phyloP scores from a whole-genome alignment of 495 filamentous ascomycete genomes.

The Thermochaetoides thermophila region DNA sequence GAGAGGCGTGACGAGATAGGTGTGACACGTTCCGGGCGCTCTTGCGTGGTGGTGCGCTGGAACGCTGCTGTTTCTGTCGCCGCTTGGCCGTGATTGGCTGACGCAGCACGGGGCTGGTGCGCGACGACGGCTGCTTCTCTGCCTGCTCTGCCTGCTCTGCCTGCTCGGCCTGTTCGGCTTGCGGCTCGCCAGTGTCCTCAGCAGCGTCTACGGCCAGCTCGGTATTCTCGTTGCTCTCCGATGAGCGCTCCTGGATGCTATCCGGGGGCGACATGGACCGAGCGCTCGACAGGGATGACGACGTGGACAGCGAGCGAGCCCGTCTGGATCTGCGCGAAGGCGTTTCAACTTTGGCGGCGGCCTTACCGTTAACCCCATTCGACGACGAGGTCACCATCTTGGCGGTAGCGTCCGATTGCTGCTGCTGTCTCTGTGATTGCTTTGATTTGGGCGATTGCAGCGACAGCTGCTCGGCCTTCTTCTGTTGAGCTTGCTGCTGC shows the following conservation, averaged over 20 bases:
- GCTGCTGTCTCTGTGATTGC: too few species aligned
- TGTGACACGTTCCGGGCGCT: conserved; percentile 22
- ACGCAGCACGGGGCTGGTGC: conserved; percentile 11
- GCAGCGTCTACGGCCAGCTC: too few species aligned
- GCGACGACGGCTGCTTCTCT: conserved; percentile 14
- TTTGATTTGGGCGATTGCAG: background rate
- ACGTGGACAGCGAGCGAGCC: conserved; percentile 14
- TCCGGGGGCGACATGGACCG: conserved; percentile 19
- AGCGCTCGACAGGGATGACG: conserved; percentile 21
- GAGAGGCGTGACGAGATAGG: conserved; percentile 10
- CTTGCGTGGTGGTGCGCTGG: conserved; percentile 18
- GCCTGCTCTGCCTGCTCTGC: too few species aligned
- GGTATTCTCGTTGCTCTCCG: conserved; percentile 3
- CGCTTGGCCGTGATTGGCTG: conserved; percentile 18
- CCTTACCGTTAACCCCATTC: conserved; percentile 12
- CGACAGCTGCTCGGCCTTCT: too few species aligned
- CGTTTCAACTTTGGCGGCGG: conserved; percentile 9
- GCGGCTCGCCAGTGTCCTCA: too few species aligned
- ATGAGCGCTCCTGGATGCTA: conserved; percentile 6
- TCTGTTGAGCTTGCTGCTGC: too few species aligned
- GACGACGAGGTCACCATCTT: conserved; percentile 8
- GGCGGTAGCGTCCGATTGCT: conserved; percentile 6
- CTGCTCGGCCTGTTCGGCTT: too few species aligned
- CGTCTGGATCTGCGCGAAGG: conserved; percentile 13
- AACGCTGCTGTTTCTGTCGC: conserved; percentile 6